phyloP scores from a whole-genome alignment of 73 alveolate genomes.

The Stentor coeruleus region DNA sequence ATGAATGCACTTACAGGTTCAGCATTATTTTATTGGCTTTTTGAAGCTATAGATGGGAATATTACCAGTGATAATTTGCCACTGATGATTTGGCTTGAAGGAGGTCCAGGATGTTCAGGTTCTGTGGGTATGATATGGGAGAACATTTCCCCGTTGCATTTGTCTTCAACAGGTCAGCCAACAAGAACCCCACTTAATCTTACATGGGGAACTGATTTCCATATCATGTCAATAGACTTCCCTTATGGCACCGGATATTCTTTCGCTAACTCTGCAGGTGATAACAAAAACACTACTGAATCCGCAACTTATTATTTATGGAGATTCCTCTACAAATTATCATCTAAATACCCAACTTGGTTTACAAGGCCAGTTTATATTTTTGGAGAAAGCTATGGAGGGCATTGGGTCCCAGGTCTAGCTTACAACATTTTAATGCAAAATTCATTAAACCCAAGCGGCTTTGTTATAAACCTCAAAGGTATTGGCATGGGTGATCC shows the following conservation, averaged over 20 bases:
- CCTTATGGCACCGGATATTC: slow-evolving; percentile 70
- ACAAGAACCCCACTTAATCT: not conserved
- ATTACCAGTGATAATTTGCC: not conserved
- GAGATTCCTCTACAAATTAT: no score
- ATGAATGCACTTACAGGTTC: slow-evolving; percentile 5
- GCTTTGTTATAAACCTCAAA: no score
- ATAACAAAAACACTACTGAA: no score
- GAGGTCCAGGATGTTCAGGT: slow-evolving; percentile 87
- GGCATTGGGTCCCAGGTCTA: no score
- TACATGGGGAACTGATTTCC: slow-evolving; percentile 40
- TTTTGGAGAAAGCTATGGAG: no score
- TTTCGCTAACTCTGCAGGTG: no score
- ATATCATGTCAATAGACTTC: slow-evolving; percentile 39
- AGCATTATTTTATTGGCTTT: slow-evolving; percentile 10
- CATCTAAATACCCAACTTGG: no score
- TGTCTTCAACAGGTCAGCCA: not conserved
- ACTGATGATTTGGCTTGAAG: slow-evolving; percentile 74
- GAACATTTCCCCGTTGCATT: slow-evolving; percentile 62
- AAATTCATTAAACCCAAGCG: no score
- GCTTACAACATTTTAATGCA: no score
- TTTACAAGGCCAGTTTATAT: no score
- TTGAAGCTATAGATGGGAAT: not conserved
- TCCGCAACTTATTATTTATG: no score
- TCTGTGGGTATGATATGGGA: slow-evolving; percentile 61
- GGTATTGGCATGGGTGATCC: slow-evolving; percentile 62